These are phyloP conservation scores for Hypoxylon lienhwacheense DNA, from an alignment of 495 filamentous ascomycete genomes.

Conservation along the genomic window DNA sequence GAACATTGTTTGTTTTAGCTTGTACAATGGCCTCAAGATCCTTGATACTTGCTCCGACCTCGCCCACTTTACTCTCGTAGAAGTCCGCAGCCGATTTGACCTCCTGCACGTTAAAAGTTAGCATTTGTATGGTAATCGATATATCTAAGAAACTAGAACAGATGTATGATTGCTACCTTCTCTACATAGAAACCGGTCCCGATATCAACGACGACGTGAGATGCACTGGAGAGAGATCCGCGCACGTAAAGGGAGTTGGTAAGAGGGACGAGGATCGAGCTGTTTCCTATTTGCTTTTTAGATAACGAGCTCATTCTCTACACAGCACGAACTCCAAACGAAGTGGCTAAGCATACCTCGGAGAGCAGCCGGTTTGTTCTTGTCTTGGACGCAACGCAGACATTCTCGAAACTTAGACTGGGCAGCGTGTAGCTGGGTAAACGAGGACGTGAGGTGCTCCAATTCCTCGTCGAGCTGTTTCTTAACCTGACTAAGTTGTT, in stretches of 20 bases:
- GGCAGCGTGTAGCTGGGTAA: constrained; percentile 82
- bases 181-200: constrained; percentile 97
- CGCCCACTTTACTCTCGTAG: constrained; percentile 82
- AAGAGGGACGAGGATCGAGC: constrained; percentile 81
- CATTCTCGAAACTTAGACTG: constrained; percentile 93
- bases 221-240: constrained; percentile 72
- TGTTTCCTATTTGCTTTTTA: constrained; percentile 44
- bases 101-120: constrained; percentile 46
- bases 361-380: constrained; percentile 47
- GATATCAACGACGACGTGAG: constrained; percentile 89
- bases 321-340: background rate
- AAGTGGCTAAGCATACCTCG: constrained; percentile 36
- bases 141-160: background rate
- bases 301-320: background rate
- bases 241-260: constrained; percentile 94
- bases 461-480: constrained; percentile 94
- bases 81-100: constrained; percentile 77
- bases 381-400: constrained; percentile 68
- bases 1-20: constrained; percentile 79
- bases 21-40: constrained; percentile 86
- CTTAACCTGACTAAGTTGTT: constrained; percentile 68
- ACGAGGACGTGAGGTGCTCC: constrained; percentile 87
- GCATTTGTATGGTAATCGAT: background rate
- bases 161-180: constrained; percentile 61
- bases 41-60: constrained; percentile 73